phyloP scores from a whole-genome alignment of 768 basidiomycete species.

The Pleurotus platypus region DNA sequence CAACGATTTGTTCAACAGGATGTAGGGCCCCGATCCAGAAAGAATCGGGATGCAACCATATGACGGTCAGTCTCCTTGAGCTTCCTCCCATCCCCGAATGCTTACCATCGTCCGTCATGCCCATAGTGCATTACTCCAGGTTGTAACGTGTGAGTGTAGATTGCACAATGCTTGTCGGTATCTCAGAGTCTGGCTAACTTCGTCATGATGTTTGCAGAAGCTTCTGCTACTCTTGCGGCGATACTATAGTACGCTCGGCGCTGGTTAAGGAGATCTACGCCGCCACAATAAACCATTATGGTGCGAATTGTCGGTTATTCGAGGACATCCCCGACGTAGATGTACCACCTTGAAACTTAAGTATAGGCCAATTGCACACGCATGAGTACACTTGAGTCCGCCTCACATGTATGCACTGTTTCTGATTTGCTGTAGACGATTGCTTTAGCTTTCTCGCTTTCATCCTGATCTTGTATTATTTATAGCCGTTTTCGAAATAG shows the following conservation, averaged over 20 bases:
- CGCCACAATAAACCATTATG: slow-evolving; percentile 6
- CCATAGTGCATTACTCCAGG: slow-evolving; percentile 50
- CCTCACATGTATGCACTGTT: no score
- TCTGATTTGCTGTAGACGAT: not conserved
- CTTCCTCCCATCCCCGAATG: not conserved
- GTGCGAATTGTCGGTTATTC: slow-evolving; percentile 8
- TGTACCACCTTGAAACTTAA: not conserved
- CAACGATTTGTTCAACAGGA: slow-evolving; percentile 20
- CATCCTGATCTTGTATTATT: no score
- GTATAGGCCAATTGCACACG: no score
- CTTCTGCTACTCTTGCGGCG: slow-evolving; percentile 14
- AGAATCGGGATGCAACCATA: slow-evolving; percentile 53
- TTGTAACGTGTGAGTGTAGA: slow-evolving; percentile 42
- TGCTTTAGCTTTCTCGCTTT: not conserved
- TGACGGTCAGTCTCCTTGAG: slow-evolving; percentile 39
- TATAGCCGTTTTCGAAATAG: no score
- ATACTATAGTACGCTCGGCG: slow-evolving; percentile 9
- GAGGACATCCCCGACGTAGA: slow-evolving; percentile 11
- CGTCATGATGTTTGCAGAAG: not conserved
- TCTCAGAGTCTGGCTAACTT: not conserved
- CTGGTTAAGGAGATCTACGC: slow-evolving; percentile 3
- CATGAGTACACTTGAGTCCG: no score
- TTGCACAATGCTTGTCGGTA: not conserved
- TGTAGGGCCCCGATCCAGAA: slow-evolving; percentile 49
- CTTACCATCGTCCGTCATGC: not conserved